Base-by-base conservation (phyloP, 768 basidiomycete species). In the Hydnomerulius pinastri region DNA sequence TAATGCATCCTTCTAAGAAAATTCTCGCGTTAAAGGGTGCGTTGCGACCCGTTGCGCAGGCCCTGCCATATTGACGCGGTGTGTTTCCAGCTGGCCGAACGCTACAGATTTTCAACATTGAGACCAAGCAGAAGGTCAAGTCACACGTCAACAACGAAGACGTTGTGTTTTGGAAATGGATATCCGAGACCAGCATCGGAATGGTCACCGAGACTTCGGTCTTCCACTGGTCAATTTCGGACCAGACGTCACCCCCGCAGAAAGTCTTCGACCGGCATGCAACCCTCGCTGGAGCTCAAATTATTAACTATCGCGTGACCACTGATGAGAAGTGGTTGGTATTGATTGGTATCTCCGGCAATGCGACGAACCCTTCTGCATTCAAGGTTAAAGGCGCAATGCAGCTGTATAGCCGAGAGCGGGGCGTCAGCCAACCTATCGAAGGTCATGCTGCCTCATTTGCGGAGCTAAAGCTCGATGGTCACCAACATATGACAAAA, bases 301-400 rank as follows among this genome's bases (percentile, higher is more conserved):
- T 99, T 52, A 99, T 98, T 77, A 98, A 98, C 75, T 98, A 99
- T 72, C 90, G 96, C 42, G 79, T 86, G 28, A 90, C 93, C 2
- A 69, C 83, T 9, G 97, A 98, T 59, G 96, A 96, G 66, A 94
- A 97, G 65, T 99, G 97, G 97, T 81, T 97, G 39, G 95, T 98
- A 27, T 80, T 99, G 48, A 82, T 98, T 55, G 97, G 97, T 42
- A 99, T 98, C 58, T 86, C 93, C 1, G 89, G 90, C 37, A 95
- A 95, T 71, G 75, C 90, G 2, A 87, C 88, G 42, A 96, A 96
- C 70, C 94, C 95, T 7, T 89, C 86, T 23, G 93, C 91, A 0
- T 99, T 99, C 86, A 97, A 96, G 75, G 91, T 98, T 71, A 98
- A 98, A 75, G 97, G 97, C 24, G 81, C 91, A 6, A 97, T 99